These are phyloP conservation scores for Hypoxylon crocopeplum DNA, from an alignment of 495 filamentous ascomycete genomes.

Conservation along the genomic window DNA sequence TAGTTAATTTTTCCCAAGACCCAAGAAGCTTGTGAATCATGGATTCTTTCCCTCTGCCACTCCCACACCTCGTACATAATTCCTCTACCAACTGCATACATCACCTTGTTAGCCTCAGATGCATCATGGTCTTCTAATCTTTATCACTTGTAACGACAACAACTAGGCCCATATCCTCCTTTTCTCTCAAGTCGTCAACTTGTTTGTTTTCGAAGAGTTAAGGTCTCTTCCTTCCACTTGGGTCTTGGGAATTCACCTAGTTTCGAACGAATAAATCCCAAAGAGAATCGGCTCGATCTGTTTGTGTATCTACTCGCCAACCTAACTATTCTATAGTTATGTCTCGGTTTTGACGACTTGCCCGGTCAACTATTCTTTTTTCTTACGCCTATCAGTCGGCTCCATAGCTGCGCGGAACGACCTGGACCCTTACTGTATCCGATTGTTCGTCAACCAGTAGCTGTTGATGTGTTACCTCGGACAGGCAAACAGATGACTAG, in stretches of 20 bases:
- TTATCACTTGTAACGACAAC: conserved; percentile 8
- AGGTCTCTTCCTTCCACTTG: conserved; percentile 1
- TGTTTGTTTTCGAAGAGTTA: conserved; percentile 15
- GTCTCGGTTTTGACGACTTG: conserved; percentile 8
- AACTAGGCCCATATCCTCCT: conserved; percentile 1
- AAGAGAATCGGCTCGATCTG: conserved; percentile 10
- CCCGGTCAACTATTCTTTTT: not conserved
- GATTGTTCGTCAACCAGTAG: conserved; percentile 21
- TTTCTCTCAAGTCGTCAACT: conserved; percentile 11
- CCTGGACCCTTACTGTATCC: conserved; percentile 18
- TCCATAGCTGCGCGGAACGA: conserved; percentile 15
- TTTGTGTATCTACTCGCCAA: conserved; percentile 17
- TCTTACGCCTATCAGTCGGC: conserved; percentile 2
- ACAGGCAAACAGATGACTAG: conserved; percentile 34
- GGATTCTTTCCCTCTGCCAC: conserved; percentile 1
- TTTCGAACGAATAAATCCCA: conserved; percentile 15
- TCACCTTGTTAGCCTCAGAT: conserved; percentile 2
- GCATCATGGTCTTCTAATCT: not conserved
- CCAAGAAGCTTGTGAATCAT: conserved; percentile 36
- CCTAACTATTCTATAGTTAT: conserved; percentile 12
- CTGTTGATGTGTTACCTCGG: conserved; percentile 32
- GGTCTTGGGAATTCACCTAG: conserved; percentile 10
- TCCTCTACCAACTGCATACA: conserved; percentile 11
- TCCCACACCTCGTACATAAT: conserved; percentile 23
- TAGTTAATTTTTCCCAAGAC: too few species aligned